These are phyloP conservation scores for Tricholoma sp. DNA, from an alignment of 768 basidiomycete genomes.

Conservation along the genomic window DNA sequence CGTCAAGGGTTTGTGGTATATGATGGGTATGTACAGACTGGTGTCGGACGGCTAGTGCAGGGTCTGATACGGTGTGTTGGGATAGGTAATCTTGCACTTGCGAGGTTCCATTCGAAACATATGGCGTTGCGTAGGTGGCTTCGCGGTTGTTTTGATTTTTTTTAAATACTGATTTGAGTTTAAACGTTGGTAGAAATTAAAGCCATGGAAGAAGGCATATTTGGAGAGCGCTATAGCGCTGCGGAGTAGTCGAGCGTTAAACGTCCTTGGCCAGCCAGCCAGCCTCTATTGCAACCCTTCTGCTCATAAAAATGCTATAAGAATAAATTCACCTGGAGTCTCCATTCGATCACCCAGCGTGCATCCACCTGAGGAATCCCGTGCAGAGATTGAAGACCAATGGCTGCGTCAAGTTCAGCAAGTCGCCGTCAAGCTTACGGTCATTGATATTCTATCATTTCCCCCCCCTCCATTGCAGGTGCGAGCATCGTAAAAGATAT, in stretches of 20 bases:
- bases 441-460: too few species aligned
- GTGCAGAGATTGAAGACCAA: too few species aligned
- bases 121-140: constrained; percentile 51
- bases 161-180: background rate
- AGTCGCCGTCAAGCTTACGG: too few species aligned
- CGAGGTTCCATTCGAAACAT: constrained; percentile 57
- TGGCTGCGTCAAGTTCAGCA: too few species aligned
- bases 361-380: too few species aligned
- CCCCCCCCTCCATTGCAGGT: too few species aligned
- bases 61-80: background rate
- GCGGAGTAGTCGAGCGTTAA: background rate
- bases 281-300: too few species aligned
- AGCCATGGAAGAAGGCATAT: constrained; percentile 15
- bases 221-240: constrained; percentile 9
- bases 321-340: too few species aligned
- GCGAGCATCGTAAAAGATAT: too few species aligned
- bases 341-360: too few species aligned
- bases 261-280: too few species aligned
- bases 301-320: too few species aligned
- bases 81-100: constrained; percentile 23
- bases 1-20: constrained; percentile 48
- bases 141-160: background rate
- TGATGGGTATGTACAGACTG: constrained; percentile 40
- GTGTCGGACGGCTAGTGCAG: background rate
- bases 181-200: constrained; percentile 16